These are phyloP conservation scores for Nitzschia inconspicua DNA, from an alignment of 108 stramenopile species.

Conservation along the genomic window DNA sequence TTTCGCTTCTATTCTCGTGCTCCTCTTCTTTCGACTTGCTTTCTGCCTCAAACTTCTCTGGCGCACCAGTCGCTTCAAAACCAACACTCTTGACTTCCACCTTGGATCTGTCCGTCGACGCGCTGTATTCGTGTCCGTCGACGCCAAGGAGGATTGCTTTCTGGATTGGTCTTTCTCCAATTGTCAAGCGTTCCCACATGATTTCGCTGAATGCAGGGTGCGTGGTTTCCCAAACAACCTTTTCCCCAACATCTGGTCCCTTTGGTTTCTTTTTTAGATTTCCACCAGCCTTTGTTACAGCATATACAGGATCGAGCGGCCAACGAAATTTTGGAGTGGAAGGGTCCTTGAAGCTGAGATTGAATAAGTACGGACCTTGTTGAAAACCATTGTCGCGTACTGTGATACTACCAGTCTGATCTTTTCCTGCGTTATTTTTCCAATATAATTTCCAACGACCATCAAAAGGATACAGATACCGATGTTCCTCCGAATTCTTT, in stretches of 20 bases:
- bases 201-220: slow-evolving; percentile 17
- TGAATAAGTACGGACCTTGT: slow-evolving; percentile 23
- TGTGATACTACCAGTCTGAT: slow-evolving; percentile 13
- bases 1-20: too few relatives aligned
- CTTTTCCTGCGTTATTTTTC: slow-evolving; percentile 9
- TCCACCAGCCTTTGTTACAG: slow-evolving; percentile 7
- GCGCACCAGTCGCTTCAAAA: too few relatives aligned
- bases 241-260: slow-evolving; percentile 17
- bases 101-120: not conserved
- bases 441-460: slow-evolving; percentile 18
- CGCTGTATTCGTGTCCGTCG: not conserved
- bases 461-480: slow-evolving; percentile 16
- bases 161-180: slow-evolving; percentile 8
- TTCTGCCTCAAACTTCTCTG: too few relatives aligned
- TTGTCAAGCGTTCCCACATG: slow-evolving; percentile 17
- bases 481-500: too few relatives aligned
- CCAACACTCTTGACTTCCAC: too few relatives aligned
- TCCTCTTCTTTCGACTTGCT: too few relatives aligned
- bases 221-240: slow-evolving; percentile 19
- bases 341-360: slow-evolving; percentile 21
- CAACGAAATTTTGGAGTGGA: slow-evolving; percentile 13
- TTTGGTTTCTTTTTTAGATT: slow-evolving; percentile 15
- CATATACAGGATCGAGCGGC: slow-evolving; percentile 20
- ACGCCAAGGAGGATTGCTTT: slow-evolving; percentile 10
- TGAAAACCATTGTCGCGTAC: slow-evolving; percentile 20